Evolutionary conservation across 805 yeast species (phyloP).

Genomic region (Nakazawaea peltata): DNA sequence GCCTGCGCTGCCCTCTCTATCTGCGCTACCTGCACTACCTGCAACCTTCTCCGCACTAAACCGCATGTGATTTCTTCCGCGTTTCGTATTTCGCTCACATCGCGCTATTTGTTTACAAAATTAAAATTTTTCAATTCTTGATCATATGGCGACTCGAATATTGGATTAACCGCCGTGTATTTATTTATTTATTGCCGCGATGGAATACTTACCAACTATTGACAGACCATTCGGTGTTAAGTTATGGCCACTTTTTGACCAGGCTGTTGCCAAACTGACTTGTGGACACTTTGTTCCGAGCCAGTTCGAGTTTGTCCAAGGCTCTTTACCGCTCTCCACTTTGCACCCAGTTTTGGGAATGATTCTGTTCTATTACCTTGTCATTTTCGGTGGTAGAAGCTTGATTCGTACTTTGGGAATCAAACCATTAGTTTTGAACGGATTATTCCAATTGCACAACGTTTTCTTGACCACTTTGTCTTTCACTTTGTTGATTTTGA

Average conservation of each 20-base stretch:
- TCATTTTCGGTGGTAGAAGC: constrained; percentile 81
- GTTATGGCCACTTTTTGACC: constrained; percentile 62
- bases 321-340: constrained; percentile 61
- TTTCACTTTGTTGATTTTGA: constrained; percentile 53
- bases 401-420: constrained; percentile 41
- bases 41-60: no score
- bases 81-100: no score
- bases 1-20: no score
- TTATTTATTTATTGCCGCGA: no score
- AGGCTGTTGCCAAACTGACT: constrained; percentile 29
- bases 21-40: no score
- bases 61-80: no score
- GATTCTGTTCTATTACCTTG: constrained; percentile 61
- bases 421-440: constrained; percentile 67
- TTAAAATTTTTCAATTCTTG: no score
- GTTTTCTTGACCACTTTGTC: constrained; percentile 65
- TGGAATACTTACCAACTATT: constrained; percentile 14
- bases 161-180: no score
- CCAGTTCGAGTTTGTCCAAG: constrained; percentile 59
- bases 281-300: constrained; percentile 49
- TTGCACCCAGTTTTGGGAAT: constrained; percentile 44
- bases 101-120: no score
- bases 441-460: constrained; percentile 81
- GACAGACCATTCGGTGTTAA: constrained; percentile 49
- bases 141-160: no score